Conservation (phyloP, 2,329 filamentous ascomycete species). For the Alternaria atra region DNA sequence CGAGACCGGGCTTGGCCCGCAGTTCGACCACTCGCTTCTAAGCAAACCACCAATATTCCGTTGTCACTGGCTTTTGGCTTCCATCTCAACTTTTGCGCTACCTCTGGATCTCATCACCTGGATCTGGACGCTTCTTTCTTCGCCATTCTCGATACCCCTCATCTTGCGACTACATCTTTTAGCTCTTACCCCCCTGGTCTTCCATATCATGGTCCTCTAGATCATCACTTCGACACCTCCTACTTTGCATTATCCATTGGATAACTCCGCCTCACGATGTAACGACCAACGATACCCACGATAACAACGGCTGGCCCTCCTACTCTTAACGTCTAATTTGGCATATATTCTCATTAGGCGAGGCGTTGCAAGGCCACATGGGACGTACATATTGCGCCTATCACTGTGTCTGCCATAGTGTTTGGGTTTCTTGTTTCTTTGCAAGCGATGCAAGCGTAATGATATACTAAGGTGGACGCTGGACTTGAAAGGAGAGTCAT, state of each 20-base stretch:
- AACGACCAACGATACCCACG: constrained; percentile 52
- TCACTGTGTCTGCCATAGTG: constrained; percentile 23
- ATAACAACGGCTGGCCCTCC: constrained; percentile 38
- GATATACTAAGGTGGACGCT: constrained; percentile 12
- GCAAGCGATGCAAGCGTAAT: constrained; percentile 24
- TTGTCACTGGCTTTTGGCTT: constrained; percentile 11
- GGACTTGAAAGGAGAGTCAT: constrained; percentile 13
- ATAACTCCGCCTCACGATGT: constrained; percentile 42
- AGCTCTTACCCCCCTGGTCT: constrained; percentile 19
- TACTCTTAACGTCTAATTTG: constrained; percentile 36
- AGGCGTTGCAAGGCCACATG: constrained; percentile 27
- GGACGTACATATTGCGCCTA: constrained; percentile 22
- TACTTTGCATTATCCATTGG: constrained; percentile 29
- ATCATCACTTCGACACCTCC: constrained; percentile 19
- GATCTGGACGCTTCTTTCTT: constrained; percentile 20
- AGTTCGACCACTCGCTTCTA: constrained; percentile 49
- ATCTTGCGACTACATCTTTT: constrained; percentile 21
- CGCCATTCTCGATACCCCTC: constrained; percentile 30
- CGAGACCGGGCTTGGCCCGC: constrained; percentile 40
- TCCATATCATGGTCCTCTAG: constrained; percentile 16
- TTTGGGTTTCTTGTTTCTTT: constrained; percentile 20
- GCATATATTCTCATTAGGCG: constrained; percentile 28
- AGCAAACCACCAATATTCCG: constrained; percentile 2
- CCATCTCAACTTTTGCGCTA: constrained; percentile 11
- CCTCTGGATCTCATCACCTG: constrained; percentile 12